phyloP scores from a whole-genome alignment of 768 basidiomycete genomes.

The Lactifluus echinatus region DNA sequence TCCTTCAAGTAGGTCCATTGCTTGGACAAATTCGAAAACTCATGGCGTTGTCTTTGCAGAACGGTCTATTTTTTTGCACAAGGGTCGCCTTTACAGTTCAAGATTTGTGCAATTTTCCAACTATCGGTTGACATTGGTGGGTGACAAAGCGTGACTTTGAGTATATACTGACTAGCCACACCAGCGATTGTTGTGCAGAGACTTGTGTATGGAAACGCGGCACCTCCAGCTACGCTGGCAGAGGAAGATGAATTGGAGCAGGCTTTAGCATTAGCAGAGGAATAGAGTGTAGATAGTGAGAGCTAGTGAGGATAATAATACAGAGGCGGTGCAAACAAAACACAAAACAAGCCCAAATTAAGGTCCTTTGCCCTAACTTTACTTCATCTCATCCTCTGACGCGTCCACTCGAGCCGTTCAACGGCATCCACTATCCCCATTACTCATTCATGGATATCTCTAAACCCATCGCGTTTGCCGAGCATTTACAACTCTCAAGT shows the following conservation, averaged over 20 bases:
- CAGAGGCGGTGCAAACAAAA: background rate
- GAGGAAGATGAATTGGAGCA: slow-evolving; percentile 66
- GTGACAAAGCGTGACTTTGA: slow-evolving; percentile 23
- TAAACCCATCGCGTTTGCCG: slow-evolving; percentile 84
- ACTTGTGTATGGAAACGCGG: slow-evolving; percentile 60
- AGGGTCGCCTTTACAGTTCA: slow-evolving; percentile 68
- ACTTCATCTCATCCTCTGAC: slow-evolving; percentile 4
- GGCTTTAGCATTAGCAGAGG: slow-evolving; percentile 58
- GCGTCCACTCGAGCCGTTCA: slow-evolving; percentile 1
- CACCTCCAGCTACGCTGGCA: slow-evolving; percentile 43
- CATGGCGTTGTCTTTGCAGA: slow-evolving; percentile 31
- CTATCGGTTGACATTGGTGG: slow-evolving; percentile 67
- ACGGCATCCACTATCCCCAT: slow-evolving; percentile 10
- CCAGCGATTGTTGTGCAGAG: slow-evolving; percentile 68
- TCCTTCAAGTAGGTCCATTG: slow-evolving; percentile 58
- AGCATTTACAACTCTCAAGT: slow-evolving; percentile 91
- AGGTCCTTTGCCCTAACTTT: background rate
- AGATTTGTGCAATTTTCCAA: slow-evolving; percentile 77
- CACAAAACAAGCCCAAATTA: slow-evolving; percentile 20
- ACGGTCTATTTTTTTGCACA: slow-evolving; percentile 74
- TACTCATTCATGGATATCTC: slow-evolving; percentile 29
- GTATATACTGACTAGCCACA: slow-evolving; percentile 16
- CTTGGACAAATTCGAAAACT: background rate
- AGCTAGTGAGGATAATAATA: too few relatives aligned
- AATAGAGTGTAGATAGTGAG: slow-evolving; percentile 32